phyloP scores from a whole-genome alignment of 371 early-diverging fungal species.

The Zopfochytrium polystomum region DNA sequence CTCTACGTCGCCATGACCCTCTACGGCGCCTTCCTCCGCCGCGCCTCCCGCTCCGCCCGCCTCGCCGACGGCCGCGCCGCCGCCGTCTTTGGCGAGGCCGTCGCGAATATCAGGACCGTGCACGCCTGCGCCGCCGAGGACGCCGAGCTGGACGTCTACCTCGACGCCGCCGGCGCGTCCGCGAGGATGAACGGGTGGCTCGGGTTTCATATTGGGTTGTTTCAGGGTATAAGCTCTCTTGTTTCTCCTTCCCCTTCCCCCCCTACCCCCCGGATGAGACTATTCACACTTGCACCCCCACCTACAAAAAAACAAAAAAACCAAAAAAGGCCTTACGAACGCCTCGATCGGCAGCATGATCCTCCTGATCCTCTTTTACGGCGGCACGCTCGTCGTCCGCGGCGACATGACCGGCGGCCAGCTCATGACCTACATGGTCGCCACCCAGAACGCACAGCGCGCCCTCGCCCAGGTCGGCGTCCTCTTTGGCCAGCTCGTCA shows the following conservation, averaged over 20 bases:
- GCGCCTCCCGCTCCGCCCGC: slow-evolving; percentile 52
- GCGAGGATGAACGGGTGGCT: slow-evolving; percentile 49
- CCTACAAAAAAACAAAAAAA: not conserved
- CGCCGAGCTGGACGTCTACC: slow-evolving; percentile 61
- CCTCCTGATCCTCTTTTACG: slow-evolving; percentile 68
- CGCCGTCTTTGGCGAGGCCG: slow-evolving; percentile 68
- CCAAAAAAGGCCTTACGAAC: slow-evolving; percentile 61
- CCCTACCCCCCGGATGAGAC: too few species aligned
- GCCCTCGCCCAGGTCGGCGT: slow-evolving; percentile 71
- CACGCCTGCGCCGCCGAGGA: slow-evolving; percentile 72
- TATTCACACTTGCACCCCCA: not conserved
- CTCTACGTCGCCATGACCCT: slow-evolving; percentile 63
- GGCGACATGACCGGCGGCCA: slow-evolving; percentile 65
- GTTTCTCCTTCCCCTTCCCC: not conserved
- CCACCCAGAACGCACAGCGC: slow-evolving; percentile 72
- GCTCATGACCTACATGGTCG: slow-evolving; percentile 62
- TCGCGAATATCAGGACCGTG: slow-evolving; percentile 71
- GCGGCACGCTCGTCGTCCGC: slow-evolving; percentile 66
- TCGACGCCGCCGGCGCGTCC: slow-evolving; percentile 46
- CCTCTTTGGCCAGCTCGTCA: slow-evolving; percentile 74
- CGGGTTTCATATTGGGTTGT: slow-evolving; percentile 75
- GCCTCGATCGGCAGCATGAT: slow-evolving; percentile 68
- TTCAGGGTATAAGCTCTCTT: slow-evolving; percentile 69
- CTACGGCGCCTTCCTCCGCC: slow-evolving; percentile 71
- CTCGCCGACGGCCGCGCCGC: slow-evolving; percentile 56